phyloP scores from a whole-genome alignment of 1,139 yeast species.

The Komagataea norvegica region DNA sequence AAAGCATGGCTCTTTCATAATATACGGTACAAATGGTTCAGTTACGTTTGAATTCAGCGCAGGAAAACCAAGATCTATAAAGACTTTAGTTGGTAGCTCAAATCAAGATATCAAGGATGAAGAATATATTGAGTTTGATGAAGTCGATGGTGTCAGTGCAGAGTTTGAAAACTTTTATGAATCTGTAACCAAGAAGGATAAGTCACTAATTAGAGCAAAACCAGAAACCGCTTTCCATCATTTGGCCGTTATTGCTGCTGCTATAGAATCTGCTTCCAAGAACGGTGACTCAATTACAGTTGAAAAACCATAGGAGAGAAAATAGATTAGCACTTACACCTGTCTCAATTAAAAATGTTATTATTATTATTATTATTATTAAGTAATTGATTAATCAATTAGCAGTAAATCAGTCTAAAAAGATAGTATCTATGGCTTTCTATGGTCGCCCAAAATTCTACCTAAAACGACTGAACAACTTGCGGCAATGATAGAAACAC shows the following conservation, averaged over 20 bases:
- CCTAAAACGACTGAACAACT: conserved; percentile 22
- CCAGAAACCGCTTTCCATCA: conserved; percentile 87
- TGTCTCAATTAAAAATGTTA: neutral
- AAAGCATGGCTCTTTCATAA: conserved; percentile 58
- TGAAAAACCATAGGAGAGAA: conserved; percentile 26
- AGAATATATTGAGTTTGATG: conserved; percentile 38
- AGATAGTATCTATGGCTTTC: conserved; percentile 1
- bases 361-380: neutral
- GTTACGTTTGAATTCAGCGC: conserved; percentile 56
- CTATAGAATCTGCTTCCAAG: conserved; percentile 60
- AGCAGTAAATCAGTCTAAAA: neutral
- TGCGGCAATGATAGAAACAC: conserved; percentile 57
- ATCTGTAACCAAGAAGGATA: conserved; percentile 63
- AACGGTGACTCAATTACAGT: conserved; percentile 58
- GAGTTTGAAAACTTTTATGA: conserved; percentile 76
- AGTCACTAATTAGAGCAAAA: conserved; percentile 48
- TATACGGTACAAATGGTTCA: conserved; percentile 78
- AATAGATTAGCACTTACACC: no score
- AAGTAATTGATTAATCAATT: neutral
- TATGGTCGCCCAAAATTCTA: conserved; percentile 8
- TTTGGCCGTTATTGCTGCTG: conserved; percentile 83
- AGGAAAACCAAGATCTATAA: conserved; percentile 43
- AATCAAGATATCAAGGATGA: conserved; percentile 28
- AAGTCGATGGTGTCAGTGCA: conserved; percentile 48
- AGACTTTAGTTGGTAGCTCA: conserved; percentile 42